Conservation (phyloP, 768 basidiomycete genomes). For the Hygrophorus pudorinus region DNA sequence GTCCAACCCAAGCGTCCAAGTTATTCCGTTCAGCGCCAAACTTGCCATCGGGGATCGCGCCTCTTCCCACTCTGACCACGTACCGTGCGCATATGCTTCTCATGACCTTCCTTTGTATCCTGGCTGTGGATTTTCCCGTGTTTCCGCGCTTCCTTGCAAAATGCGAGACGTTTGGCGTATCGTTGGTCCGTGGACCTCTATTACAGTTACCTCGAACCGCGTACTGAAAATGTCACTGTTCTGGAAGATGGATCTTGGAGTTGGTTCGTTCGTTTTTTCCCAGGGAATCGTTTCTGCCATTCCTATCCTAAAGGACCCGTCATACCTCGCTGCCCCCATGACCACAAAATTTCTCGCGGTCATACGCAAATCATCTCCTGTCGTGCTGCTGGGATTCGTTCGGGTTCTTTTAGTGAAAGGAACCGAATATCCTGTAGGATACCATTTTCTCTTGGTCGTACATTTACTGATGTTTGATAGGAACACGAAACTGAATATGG, state of each 20-base stretch:
- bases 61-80: slow-evolving; percentile 68
- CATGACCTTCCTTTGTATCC: slow-evolving; percentile 81
- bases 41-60: slow-evolving; percentile 12
- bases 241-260: slow-evolving; percentile 90
- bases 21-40: slow-evolving; percentile 4
- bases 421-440: slow-evolving; percentile 80
- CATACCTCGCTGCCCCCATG: slow-evolving; percentile 38
- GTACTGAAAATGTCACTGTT: not conserved
- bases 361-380: slow-evolving; percentile 50
- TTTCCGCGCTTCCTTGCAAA: slow-evolving; percentile 87
- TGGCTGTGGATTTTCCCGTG: slow-evolving; percentile 91
- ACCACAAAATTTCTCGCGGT: slow-evolving; percentile 40
- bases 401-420: slow-evolving; percentile 86
- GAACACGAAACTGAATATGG: slow-evolving; percentile 97
- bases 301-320: slow-evolving; percentile 58
- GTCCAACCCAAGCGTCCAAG: slow-evolving; percentile 15
- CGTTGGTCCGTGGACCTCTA: slow-evolving; percentile 47
- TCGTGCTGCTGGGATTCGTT: slow-evolving; percentile 64
- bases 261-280: slow-evolving; percentile 96
- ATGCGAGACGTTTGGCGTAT: slow-evolving; percentile 90
- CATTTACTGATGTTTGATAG: slow-evolving; percentile 20
- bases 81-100: slow-evolving; percentile 95
- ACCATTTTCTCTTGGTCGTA: not conserved
- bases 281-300: slow-evolving; percentile 89
- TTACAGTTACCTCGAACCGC: slow-evolving; percentile 2